Evolutionary conservation across 2,329 filamentous ascomycete species (phyloP).

Genomic region (Fusarium armeniacum): DNA sequence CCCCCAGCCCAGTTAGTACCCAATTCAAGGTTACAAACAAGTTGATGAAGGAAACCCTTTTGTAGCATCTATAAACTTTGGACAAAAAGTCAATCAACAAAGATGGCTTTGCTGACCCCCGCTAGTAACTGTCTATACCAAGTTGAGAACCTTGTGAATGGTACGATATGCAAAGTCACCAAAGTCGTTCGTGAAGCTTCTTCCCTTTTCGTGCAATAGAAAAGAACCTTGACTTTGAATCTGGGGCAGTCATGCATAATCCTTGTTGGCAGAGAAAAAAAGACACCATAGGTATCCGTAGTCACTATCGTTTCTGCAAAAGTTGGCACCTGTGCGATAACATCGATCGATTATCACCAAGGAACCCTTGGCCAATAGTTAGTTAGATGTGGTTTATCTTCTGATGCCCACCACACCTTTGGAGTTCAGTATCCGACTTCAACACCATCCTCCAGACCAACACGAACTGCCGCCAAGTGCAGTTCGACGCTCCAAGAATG

Average conservation of each 20-base stretch:
- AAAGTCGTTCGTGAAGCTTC: slow-evolving; percentile 4
- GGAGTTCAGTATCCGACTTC: slow-evolving; percentile 17
- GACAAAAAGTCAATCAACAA: neutral
- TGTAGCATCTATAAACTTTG: slow-evolving; percentile 2
- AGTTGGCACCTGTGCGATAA: slow-evolving; percentile 33
- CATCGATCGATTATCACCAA: slow-evolving; percentile 29
- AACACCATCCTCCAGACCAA: slow-evolving; percentile 38
- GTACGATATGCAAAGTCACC: neutral
- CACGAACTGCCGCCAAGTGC: slow-evolving; percentile 41
- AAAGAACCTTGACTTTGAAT: slow-evolving; percentile 20
- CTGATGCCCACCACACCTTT: slow-evolving; percentile 10
- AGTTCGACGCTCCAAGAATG: neutral
- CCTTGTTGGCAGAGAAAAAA: neutral
- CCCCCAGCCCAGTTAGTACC: slow-evolving; percentile 3
- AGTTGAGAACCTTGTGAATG: slow-evolving; percentile 1
- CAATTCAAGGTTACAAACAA: slow-evolving; percentile 25
- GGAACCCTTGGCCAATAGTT: slow-evolving; percentile 13
- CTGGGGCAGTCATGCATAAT: slow-evolving; percentile 25
- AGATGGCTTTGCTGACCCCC: neutral
- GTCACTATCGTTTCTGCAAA: slow-evolving; percentile 1
- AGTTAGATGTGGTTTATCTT: neutral
- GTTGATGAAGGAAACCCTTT: neutral
- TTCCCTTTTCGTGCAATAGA: neutral
- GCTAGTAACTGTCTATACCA: neutral
- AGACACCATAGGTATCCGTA: neutral